Evolutionary conservation across 805 yeast genomes (phyloP), one percentile per base, ranked within the genome.

Genomic region (Nakazawaea anatomiae): DNA sequence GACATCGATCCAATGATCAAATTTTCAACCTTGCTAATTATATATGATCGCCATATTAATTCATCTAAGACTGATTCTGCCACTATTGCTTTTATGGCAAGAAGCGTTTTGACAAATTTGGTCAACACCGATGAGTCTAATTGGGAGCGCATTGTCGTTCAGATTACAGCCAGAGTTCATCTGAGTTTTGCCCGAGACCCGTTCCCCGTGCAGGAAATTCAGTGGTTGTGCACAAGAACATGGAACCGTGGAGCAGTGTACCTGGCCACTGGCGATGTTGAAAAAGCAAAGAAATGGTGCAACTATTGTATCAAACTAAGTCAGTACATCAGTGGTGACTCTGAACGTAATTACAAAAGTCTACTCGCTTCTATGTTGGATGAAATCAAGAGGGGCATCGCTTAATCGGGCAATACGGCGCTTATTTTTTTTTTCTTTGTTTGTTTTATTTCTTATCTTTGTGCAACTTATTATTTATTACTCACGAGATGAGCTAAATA

Each of bases 181-280:
- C 12, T 42, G 32, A 30, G 18, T 18, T 27, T 9, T 36, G 39
- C 32, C 18, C 30, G 36, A 12, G 49, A 46, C 39, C 44, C 44
- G 9, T 39, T 46, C 34, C 49, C 49, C 11, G 9, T 46, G 38
- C 42, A 39, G 27, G 74, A 71, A 46, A 47, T 69, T 34, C 74
- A 71, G 55, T 65, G 66, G 64, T 52, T 73, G 7, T 61, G 71
- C 1, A 65, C 70, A 2, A 55, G 60, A 1, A 59, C 68, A 42
- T 73, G 76, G 76, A 72, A 73, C 44, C 55, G 57, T 41, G 75
- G 75, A 1, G 66, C 72, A 4, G 61, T 58, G 18, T 38, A 48
- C 4, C 53, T 66, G 29, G 59, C 60, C 36, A 53, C 53, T 6
- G 63, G 57, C 3, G 56, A 63, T 2, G 57, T 12, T 6, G 41